A percentile compares a stretch with the other conserved stretches of the same genome.
Conservation (phyloP, 2,329 filamentous ascomycete genomes). For the Colletotrichum sp. region DNA sequence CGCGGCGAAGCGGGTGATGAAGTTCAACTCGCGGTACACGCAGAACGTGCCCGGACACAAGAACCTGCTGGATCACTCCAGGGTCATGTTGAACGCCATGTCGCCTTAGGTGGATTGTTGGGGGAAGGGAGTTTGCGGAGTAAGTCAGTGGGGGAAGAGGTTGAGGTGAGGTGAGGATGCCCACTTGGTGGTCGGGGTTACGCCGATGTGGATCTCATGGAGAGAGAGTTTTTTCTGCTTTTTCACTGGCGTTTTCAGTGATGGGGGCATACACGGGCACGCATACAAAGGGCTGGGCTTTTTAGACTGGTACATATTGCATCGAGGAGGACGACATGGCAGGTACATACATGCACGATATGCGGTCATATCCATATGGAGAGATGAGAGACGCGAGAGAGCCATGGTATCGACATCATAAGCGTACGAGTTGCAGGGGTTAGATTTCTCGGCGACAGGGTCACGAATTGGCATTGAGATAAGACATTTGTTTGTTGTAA, state of each 20-base stretch:
- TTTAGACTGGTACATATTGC: background rate
- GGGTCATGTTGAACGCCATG: conserved; percentile 2
- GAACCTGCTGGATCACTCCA: conserved; percentile 42
- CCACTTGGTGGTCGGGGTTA: background rate
- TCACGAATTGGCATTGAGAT: background rate
- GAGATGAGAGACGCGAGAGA: background rate
- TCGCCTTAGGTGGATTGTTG: background rate
- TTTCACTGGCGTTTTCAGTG: background rate
- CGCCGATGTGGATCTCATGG: background rate
- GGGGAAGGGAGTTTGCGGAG: background rate
- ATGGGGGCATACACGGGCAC: background rate
- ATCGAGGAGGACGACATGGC: background rate
- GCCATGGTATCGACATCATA: background rate
- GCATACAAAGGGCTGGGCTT: background rate
- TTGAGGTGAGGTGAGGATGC: background rate
- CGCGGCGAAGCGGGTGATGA: conserved; percentile 56
- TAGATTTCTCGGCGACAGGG: background rate
- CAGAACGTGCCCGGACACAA: conserved; percentile 52
- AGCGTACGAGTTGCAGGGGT: background rate
- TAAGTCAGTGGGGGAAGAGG: background rate
- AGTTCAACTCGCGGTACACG: conserved; percentile 60
- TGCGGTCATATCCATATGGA: background rate
- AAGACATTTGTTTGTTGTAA: background rate
- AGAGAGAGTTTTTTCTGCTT: background rate
- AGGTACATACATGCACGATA: background rate